Conservation (phyloP, 2,329 filamentous ascomycete species). For the Penicillium janthinellum region DNA sequence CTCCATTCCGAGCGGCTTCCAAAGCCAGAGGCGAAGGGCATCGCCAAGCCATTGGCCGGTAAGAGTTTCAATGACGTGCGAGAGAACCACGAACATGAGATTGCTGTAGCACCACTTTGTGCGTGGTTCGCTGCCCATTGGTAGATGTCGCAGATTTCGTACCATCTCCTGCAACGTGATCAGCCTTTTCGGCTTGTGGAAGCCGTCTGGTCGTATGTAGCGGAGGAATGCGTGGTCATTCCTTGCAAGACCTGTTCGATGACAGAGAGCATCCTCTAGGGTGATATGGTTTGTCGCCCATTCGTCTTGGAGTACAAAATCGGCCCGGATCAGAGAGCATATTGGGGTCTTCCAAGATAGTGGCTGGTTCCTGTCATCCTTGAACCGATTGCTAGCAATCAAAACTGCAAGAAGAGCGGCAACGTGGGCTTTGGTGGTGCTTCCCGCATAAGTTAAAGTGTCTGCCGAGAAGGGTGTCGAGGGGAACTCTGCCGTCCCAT, state of each 20-base stretch:
- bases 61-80: constrained; percentile 51
- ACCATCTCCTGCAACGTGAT: constrained; percentile 40
- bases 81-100: constrained; percentile 53
- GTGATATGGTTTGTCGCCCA: constrained; percentile 29
- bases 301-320: constrained; percentile 31
- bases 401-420: constrained; percentile 53
- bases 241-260: constrained; percentile 33
- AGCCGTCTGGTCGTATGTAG: neutral
- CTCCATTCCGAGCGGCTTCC: constrained; percentile 46
- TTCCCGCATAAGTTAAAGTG: constrained; percentile 59
- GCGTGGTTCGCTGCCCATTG: constrained; percentile 44
- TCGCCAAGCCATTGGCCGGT: constrained; percentile 37
- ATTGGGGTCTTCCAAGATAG: constrained; percentile 42
- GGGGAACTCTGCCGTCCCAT: constrained; percentile 42
- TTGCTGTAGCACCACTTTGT: constrained; percentile 56
- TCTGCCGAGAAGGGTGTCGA: constrained; percentile 45
- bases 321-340: constrained; percentile 35
- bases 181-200: neutral
- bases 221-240: constrained; percentile 27
- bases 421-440: constrained; percentile 59
- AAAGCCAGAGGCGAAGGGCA: constrained; percentile 40
- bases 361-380: constrained; percentile 3
- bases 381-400: constrained; percentile 27
- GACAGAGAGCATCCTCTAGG: constrained; percentile 34
- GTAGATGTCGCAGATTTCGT: constrained; percentile 48